A percentile compares a stretch with the other conserved stretches of the same genome.
Evolutionary conservation across 306 rosid genomes (phyloP).

Genomic region (Dicorynia guianensis): DNA sequence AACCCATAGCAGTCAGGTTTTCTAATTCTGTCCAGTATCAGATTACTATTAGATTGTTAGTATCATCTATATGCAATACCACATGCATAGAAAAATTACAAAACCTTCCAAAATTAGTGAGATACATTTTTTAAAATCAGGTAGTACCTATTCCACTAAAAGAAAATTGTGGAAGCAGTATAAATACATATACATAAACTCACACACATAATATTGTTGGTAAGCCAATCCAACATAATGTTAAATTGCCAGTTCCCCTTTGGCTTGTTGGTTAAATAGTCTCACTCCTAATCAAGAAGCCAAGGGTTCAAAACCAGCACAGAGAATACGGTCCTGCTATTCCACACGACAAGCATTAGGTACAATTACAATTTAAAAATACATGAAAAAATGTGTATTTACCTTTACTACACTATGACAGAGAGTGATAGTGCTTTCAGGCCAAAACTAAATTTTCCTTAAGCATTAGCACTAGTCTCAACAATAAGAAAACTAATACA

Average conservation of each 20-base stretch:
- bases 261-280: no score
- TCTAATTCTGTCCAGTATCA: not conserved
- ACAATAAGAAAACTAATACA: slow-evolving; percentile 25
- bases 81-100: not conserved
- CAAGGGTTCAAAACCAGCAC: no score
- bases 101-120: not conserved
- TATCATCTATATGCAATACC: not conserved
- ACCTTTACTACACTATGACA: not conserved
- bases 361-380: not conserved
- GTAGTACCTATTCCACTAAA: not conserved
- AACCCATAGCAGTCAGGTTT: not conserved
- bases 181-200: not conserved
- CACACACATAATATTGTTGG: not conserved
- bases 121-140: not conserved
- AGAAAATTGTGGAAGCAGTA: not conserved
- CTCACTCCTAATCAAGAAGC: no score
- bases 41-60: not conserved
- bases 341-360: not conserved
- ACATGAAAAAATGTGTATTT: not conserved
- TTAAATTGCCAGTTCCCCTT: no score
- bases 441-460: not conserved
- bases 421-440: not conserved
- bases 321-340: no score
- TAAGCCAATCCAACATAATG: not conserved
- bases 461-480: slow-evolving; percentile 6